Conservation (phyloP, 495 filamentous ascomycete genomes). For the Penicillium arizonense region DNA sequence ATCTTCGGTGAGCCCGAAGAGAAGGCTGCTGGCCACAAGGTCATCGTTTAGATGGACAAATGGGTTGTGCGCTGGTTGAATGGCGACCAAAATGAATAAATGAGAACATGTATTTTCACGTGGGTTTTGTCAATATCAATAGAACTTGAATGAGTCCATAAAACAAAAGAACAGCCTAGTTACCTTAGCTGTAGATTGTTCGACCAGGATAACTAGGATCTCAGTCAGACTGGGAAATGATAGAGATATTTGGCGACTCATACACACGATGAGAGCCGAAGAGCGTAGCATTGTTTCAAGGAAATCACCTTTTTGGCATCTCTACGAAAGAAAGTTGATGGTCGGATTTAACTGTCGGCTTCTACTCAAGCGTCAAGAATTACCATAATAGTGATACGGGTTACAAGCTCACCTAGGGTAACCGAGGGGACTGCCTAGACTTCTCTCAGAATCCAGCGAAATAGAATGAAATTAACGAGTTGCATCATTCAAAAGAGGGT, state of each 20-base stretch:
- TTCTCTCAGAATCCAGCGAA: no score
- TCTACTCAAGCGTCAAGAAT: not conserved
- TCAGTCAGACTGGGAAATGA: no score
- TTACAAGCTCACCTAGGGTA: no score
- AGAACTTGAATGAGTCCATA: not conserved
- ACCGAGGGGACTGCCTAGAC: no score
- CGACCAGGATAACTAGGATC: no score
- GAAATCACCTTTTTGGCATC: no score
- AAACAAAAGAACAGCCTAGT: not conserved
- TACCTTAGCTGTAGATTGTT: not conserved
- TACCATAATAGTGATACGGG: no score
- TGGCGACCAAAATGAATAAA: slow-evolving; percentile 10
- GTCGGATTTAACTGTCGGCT: not conserved
- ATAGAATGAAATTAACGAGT: no score
- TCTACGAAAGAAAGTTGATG: no score
- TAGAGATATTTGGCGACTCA: no score
- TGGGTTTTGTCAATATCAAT: not conserved
- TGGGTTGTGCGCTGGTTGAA: not conserved
- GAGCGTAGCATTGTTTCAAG: no score
- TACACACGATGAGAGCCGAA: no score
- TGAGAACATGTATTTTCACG: slow-evolving; percentile 14
- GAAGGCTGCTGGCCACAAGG: slow-evolving; percentile 41
- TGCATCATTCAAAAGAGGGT: not conserved
- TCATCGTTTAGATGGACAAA: slow-evolving; percentile 29
- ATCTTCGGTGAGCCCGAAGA: slow-evolving; percentile 46